Evolutionary conservation across 371 early-diverging fungal genomes (phyloP), one percentile per base, ranked within the genome.

Genomic region (Rhizopus sp.): DNA sequence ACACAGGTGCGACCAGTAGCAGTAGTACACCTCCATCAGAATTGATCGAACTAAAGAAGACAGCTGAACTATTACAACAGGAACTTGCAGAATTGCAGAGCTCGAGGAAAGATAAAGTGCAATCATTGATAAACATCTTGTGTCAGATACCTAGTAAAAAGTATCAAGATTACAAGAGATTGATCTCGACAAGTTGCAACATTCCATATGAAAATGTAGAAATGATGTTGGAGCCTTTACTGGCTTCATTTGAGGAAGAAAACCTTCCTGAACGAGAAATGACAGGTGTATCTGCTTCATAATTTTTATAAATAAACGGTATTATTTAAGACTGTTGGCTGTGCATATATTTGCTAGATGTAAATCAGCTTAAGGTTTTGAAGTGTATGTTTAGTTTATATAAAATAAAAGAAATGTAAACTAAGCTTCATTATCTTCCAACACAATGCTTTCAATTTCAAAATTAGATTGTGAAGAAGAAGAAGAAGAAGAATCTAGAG

Each of bases 191-290:
- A n/a, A 69, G 77, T 31, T 80, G 80, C 51, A 74, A 73, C 41
- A 75, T 80, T 2, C 62, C 68, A 3, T 76, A 77, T 56, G 80
- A 80, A 48, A 72, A 72, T 54, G 80, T 80, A 3, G 80, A 80
- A 52, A 34, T 59, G 13, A 70, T 80, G 73, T 53, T 80, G 13
- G 47, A 45, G 7, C 75, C 75, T 29, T 52, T 75, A n/a, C 29
- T 72, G 34, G 75, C 57, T 15, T 64, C 70, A 0, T 70, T 70
- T 55, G 63, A 66, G 30, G 58, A 58, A 29, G 60, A 34, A 10
- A 62, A 47, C 32, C 23, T 23, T 23, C 23, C 23, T 23, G 32
- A 35, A 7, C 35, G 23, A 23, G 38, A 37, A 37, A 37, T 37
- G 38, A 37, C 7, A 10, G 38, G 13, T 7, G 13, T 37, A 10